Evolutionary conservation across 169 alveolate genomes (phyloP).

Genomic region (Blepharisma undulans): DNA sequence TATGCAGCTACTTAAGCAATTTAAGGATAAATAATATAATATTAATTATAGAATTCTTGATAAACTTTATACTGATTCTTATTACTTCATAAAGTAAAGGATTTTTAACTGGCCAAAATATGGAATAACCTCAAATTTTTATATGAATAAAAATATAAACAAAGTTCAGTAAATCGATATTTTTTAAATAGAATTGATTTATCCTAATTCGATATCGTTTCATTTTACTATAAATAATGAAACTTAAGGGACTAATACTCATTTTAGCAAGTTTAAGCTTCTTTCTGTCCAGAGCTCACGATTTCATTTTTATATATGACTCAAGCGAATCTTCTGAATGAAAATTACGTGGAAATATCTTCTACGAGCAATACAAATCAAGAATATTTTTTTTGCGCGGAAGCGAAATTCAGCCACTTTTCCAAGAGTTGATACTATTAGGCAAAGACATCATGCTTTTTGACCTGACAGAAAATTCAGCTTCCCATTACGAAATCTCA

Average conservation of each 20-base stretch:
- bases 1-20: no score
- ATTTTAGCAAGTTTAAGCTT: background rate
- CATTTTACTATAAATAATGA: background rate
- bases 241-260: background rate
- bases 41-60: background rate
- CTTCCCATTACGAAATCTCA: background rate
- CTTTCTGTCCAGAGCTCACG: background rate
- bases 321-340: background rate
- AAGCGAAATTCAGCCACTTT: background rate
- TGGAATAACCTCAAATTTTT: background rate
- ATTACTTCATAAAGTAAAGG: background rate
- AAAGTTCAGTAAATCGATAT: background rate
- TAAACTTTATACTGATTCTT: no score
- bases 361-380: background rate
- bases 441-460: background rate
- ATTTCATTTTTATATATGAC: background rate
- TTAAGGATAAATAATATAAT: no score
- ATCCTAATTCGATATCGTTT: background rate
- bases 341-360: background rate
- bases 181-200: no score
- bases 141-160: background rate
- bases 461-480: background rate
- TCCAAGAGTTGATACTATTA: background rate
- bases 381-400: background rate
- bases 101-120: background rate